Conservation (phyloP, 768 basidiomycete species). For the Macrolepiota albuminosa region DNA sequence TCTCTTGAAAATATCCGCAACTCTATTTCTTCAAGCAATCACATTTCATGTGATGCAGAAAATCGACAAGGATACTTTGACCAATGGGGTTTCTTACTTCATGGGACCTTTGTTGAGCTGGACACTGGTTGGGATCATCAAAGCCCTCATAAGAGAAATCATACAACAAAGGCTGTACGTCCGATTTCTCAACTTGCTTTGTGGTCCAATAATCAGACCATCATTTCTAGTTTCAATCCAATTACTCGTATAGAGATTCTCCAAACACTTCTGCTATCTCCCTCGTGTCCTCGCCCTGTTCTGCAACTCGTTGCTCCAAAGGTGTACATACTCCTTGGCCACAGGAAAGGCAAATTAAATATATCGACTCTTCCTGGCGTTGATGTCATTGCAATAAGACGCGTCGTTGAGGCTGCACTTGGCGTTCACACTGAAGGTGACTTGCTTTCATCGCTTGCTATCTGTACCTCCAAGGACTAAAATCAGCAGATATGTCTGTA, state of each 20-base stretch:
- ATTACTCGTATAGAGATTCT: conserved; percentile 58
- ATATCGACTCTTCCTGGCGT: conserved; percentile 9
- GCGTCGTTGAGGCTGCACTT: conserved; percentile 33
- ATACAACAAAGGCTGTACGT: conserved; percentile 49
- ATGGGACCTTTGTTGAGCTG: conserved; percentile 68
- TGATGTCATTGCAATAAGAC: conserved; percentile 32
- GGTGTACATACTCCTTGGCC: conserved; percentile 41
- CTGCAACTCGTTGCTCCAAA: conserved; percentile 55
- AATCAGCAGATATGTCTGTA: background rate
- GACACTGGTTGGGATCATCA: conserved; percentile 74
- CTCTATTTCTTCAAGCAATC: conserved; percentile 63
- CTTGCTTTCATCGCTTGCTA: background rate
- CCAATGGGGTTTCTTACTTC: conserved; percentile 77
- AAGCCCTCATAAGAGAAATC: conserved; percentile 57
- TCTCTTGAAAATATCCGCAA: conserved; percentile 62
- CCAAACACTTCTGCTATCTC: conserved; percentile 59
- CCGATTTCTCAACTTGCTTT: background rate
- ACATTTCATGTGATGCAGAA: conserved; percentile 39
- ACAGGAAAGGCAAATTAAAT: conserved; percentile 28
- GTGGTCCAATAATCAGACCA: background rate
- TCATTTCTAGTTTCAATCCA: conserved; percentile 18
- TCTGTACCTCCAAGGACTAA: background rate
- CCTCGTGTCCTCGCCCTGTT: conserved; percentile 64
- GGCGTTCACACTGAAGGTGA: conserved; percentile 34
- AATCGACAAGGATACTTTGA: conserved; percentile 63